phyloP scores from a whole-genome alignment of 257 asterid species.

The Hygrophila difformis region DNA sequence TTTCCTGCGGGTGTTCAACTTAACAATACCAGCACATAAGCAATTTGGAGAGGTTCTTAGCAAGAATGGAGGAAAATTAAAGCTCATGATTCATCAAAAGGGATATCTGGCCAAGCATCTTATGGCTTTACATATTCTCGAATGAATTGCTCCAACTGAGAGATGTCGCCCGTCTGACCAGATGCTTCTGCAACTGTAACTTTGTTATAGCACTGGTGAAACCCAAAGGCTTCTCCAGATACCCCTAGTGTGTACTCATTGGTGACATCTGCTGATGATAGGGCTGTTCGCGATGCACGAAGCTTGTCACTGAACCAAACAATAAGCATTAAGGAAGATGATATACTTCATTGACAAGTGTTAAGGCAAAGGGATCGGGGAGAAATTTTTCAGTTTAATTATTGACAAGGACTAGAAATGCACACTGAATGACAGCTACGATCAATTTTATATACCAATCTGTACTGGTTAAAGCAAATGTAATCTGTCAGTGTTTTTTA shows the following conservation, averaged over 20 bases:
- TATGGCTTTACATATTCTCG: conserved; percentile 41
- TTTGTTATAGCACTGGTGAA: conserved; percentile 70
- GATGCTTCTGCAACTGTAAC: conserved; percentile 67
- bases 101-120: conserved; percentile 21
- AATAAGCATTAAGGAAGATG: background rate
- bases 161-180: conserved; percentile 52
- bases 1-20: background rate
- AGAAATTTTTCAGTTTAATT: too few relatives aligned
- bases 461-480: too few relatives aligned
- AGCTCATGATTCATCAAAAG: background rate
- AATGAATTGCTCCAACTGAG: conserved; percentile 66
- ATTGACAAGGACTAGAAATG: too few relatives aligned
- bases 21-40: background rate
- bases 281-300: conserved; percentile 80
- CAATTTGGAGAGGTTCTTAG: background rate
- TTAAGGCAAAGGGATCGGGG: too few relatives aligned
- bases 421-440: too few relatives aligned
- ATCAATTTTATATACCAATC: too few relatives aligned
- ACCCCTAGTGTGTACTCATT: conserved; percentile 56
- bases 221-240: conserved; percentile 67
- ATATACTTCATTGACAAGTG: conserved; percentile 1
- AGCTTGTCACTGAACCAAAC: conserved; percentile 62
- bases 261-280: conserved; percentile 71
- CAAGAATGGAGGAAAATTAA: background rate
- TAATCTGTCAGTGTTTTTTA: too few relatives aligned